Evolutionary conservation across 2,329 filamentous ascomycete species (phyloP).

Genomic region (Magnaporthales sp.): DNA sequence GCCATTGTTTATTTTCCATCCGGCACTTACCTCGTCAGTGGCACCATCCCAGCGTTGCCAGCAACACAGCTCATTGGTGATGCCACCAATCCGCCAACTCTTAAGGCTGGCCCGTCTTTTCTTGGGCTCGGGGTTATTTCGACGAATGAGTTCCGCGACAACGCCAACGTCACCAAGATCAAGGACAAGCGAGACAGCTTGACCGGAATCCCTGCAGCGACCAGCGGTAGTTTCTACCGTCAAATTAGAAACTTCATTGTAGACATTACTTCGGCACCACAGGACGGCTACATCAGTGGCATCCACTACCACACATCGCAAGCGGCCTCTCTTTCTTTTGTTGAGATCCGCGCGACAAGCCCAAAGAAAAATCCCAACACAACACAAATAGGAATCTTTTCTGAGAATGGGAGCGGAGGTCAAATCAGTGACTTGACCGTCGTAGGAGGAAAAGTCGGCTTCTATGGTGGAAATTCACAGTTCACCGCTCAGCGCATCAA

Average conservation of each 20-base stretch:
- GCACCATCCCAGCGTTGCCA: slow-evolving; percentile 4
- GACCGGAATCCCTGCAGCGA: neutral
- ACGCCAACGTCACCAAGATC: neutral
- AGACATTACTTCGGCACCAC: slow-evolving; percentile 23
- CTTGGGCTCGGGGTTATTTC: slow-evolving; percentile 8
- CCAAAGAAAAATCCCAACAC: slow-evolving; percentile 23
- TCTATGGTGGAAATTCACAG: slow-evolving; percentile 21
- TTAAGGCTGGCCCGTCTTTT: slow-evolving; percentile 32
- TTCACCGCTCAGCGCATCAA: slow-evolving; percentile 9
- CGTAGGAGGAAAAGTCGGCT: slow-evolving; percentile 48
- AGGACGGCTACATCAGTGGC: slow-evolving; percentile 31
- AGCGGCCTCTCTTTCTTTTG: slow-evolving; percentile 41
- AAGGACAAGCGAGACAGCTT: slow-evolving; percentile 19
- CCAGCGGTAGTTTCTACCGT: slow-evolving; percentile 44
- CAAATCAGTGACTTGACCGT: slow-evolving; percentile 23
- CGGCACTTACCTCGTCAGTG: slow-evolving; percentile 7
- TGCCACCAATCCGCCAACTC: slow-evolving; percentile 1
- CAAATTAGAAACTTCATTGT: slow-evolving; percentile 43
- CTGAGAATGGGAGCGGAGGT: slow-evolving; percentile 7
- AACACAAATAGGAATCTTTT: slow-evolving; percentile 8
- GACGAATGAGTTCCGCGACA: slow-evolving; percentile 3
- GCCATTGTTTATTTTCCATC: slow-evolving; percentile 8
- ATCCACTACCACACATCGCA: slow-evolving; percentile 26
- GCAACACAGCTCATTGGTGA: slow-evolving; percentile 8
- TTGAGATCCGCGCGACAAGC: slow-evolving; percentile 46